Percentiles rank a stretch among this genome's conserved stretches.
Conservation (phyloP, 2,329 filamentous ascomycete genomes). For the Fusarium pilosicola region DNA sequence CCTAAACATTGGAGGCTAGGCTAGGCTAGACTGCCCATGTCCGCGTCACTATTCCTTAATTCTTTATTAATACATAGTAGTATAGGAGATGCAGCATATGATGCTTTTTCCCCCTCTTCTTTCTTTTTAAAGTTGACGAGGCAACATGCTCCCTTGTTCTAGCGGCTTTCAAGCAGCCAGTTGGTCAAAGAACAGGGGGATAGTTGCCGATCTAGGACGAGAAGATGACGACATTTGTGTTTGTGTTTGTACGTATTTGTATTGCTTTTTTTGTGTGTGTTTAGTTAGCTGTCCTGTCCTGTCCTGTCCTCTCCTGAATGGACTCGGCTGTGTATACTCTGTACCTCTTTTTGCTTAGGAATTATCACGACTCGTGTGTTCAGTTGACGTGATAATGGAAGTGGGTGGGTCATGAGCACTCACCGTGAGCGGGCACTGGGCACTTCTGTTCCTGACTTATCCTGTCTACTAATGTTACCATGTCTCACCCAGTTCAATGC, state of each 20-base stretch:
- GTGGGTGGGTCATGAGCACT: neutral
- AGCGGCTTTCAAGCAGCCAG: constrained; percentile 3
- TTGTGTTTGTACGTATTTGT: neutral
- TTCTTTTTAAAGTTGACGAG: constrained; percentile 22
- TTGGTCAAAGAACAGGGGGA: constrained; percentile 12
- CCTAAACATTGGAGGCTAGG: neutral
- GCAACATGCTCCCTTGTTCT: constrained; percentile 21
- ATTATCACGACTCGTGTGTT: constrained; percentile 1
- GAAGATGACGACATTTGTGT: constrained; percentile 20
- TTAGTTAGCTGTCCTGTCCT: neutral
- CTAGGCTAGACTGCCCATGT: constrained; percentile 7
- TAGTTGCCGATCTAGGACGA: constrained; percentile 15
- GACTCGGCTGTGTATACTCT: neutral
- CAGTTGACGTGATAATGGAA: constrained; percentile 2
- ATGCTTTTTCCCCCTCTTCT: neutral
- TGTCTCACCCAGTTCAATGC: neutral
- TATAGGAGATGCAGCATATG: neutral
- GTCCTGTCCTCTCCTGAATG: neutral
- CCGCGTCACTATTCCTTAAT: constrained; percentile 2
- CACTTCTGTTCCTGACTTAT: constrained; percentile 16
- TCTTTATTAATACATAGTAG: neutral
- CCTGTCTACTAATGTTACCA: neutral
- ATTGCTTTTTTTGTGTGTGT: neutral
- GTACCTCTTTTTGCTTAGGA: neutral
- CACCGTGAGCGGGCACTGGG: neutral